phyloP scores from a whole-genome alignment of 345 rosid genomes.

The Eucalyptus polybractea region DNA sequence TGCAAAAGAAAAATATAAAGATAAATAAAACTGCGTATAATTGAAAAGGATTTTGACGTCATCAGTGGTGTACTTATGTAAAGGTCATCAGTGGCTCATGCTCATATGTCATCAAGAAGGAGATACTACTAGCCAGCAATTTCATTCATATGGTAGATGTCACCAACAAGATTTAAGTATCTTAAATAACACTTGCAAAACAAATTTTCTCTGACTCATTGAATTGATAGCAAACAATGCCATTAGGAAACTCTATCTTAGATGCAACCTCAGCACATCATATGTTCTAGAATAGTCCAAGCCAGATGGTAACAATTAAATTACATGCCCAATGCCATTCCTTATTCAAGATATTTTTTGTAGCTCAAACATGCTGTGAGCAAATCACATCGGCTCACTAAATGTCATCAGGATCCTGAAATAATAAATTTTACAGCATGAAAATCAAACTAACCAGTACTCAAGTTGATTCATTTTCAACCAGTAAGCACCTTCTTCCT shows the following conservation, averaged over 20 bases:
- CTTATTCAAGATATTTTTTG: not conserved
- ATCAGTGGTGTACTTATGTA: not conserved
- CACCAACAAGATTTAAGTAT: not conserved
- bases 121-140: not conserved
- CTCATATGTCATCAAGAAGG: not conserved
- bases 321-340: not conserved
- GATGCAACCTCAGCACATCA: not conserved
- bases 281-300: not conserved
- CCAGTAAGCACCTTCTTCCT: not conserved
- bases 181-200: not conserved
- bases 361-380: not conserved
- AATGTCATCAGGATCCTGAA: not conserved
- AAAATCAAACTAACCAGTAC: not conserved
- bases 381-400: not conserved
- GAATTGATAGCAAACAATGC: not conserved
- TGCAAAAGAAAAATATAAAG: slow-evolving; percentile 6
- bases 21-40: not conserved
- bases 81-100: not conserved
- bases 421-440: not conserved
- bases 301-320: not conserved
- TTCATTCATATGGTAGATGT: not conserved
- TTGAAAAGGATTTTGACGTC: not conserved
- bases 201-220: not conserved
- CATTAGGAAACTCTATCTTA: not conserved
- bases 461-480: not conserved